These are phyloP conservation scores for grape (Vitis vinifera) DNA, from an alignment of 164 flowering plant genomes.

Conservation along the genomic window DNA sequence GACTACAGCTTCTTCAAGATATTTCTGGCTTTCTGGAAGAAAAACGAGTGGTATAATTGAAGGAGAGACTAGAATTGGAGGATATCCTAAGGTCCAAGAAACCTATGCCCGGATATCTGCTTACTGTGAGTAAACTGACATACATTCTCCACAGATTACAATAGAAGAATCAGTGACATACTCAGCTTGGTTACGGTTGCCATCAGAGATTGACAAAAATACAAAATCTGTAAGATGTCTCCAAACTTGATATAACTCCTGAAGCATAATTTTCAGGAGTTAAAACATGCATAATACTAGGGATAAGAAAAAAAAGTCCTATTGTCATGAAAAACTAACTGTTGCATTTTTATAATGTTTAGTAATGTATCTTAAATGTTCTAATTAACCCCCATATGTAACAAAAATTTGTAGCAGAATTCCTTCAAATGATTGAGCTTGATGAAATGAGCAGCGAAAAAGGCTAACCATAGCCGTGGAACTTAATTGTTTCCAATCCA, in stretches of 20 bases:
- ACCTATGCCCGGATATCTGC: slow-evolving; percentile 49
- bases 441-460: slow-evolving; percentile 46
- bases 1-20: slow-evolving; percentile 37
- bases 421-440: slow-evolving; percentile 43
- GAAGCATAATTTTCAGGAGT: background rate
- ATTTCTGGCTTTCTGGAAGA: slow-evolving; percentile 51
- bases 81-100: slow-evolving; percentile 43
- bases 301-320: background rate
- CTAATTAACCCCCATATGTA: background rate
- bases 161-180: slow-evolving; percentile 44
- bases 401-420: slow-evolving; percentile 42
- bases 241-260: background rate
- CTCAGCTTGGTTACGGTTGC: slow-evolving; percentile 49
- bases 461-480: slow-evolving; percentile 54
- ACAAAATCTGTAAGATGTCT: slow-evolving; percentile 31
- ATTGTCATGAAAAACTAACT: background rate
- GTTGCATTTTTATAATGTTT: background rate
- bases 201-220: slow-evolving; percentile 19
- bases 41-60: slow-evolving; percentile 43
- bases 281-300: background rate
- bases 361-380: background rate
- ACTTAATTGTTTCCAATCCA: slow-evolving; percentile 54
- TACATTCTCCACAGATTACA: slow-evolving; percentile 46
- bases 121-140: slow-evolving; percentile 48
- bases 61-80: slow-evolving; percentile 48